Base-by-base conservation (phyloP, 345 rosid species). In the Citrus unshiu region DNA sequence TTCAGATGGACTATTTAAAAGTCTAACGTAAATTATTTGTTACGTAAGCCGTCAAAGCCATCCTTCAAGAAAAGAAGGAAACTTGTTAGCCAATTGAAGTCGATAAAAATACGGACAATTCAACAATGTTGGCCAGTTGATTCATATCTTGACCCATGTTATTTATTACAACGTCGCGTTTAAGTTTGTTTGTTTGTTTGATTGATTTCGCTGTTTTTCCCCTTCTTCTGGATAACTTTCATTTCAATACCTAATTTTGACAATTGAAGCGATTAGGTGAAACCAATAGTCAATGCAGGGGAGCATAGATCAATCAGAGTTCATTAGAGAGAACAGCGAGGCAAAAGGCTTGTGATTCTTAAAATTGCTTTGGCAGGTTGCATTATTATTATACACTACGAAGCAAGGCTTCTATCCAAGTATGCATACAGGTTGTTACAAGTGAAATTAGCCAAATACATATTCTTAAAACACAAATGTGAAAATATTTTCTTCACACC, bases 351-450 rank as follows among this genome's bases (percentile, higher is more conserved):
- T 13, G 22, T 40, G n/a, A 88, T 32, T 65, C 34, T 32, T 65
- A n/a, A 30, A 10, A 40, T 40, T 12, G 10, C 34, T 13, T 34
- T 24, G 32, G 34, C 10, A 14, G 56, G 7, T 69, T 24, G 46
- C 57, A 40, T 13, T 43, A 12, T 69, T 32, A 24, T 24, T 46
- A 12, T 12, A 39, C 72, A 87, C 24, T 34, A 34, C 21, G 43
- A 65, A 65, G 69, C 68, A 30, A 64, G 10, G 80, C 87, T 77
- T 63, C 72, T 3, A 68, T 14, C 58, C 78, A 83, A 77, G 14
- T 84, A 49, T 0, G 54, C 83, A 65, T 24, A 39, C 30, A 39
- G 25, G 34, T 40, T n/a, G 72, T 68, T 39, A 12, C 56, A 6
- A 24, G 22, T 12, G 71, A 39, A 34, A 68, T 8, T 30, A 29